phyloP scores from a whole-genome alignment of 192 early-diverging fungal species.

The Podila clonocystis region DNA sequence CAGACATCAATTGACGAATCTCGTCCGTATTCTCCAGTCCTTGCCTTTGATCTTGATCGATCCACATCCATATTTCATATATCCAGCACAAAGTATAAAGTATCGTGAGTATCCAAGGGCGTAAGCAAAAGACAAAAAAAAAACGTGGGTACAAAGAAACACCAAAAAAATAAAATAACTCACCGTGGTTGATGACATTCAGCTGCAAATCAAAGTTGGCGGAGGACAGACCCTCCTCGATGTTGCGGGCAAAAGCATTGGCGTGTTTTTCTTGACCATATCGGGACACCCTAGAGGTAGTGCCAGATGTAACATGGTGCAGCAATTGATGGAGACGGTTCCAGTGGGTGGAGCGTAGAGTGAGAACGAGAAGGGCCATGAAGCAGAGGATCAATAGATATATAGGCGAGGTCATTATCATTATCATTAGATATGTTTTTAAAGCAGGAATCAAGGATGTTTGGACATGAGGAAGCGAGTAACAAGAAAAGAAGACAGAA shows the following conservation, averaged over 20 bases:
- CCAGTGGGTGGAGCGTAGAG: background rate
- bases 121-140: background rate
- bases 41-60: constrained; percentile 18
- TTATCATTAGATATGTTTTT: too few relatives aligned
- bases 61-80: background rate
- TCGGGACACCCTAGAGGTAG: too few relatives aligned
- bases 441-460: too few relatives aligned
- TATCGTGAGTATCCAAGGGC: background rate
- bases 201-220: constrained; percentile 55
- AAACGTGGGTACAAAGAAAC: too few relatives aligned
- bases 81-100: too few relatives aligned
- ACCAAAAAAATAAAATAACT: background rate
- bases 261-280: background rate
- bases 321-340: background rate
- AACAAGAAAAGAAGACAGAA: background rate
- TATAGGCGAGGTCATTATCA: too few relatives aligned
- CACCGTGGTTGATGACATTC: constrained; percentile 46
- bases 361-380: background rate
- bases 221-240: constrained; percentile 59
- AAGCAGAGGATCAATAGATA: background rate
- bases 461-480: background rate
- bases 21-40: constrained; percentile 58
- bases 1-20: constrained; percentile 55
- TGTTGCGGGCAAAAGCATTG: constrained; percentile 51
- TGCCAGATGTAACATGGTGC: too few relatives aligned